Percentiles rank a stretch among this genome's conserved stretches.
Evolutionary conservation across 2,329 filamentous ascomycete species (phyloP).

Genomic region (Beauveria varroae): DNA sequence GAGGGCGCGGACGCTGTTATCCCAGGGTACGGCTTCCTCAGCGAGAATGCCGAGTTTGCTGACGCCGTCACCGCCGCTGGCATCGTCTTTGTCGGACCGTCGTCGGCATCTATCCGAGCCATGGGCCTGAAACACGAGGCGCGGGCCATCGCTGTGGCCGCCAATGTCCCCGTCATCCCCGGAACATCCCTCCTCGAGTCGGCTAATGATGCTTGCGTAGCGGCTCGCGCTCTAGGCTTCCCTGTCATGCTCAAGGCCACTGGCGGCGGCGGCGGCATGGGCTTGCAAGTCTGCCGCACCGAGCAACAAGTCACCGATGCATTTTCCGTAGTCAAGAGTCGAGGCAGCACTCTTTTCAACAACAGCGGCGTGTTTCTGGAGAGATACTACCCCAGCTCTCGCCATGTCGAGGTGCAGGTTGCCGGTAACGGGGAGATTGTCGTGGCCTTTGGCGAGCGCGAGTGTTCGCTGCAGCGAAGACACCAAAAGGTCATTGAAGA

Average conservation of each 20-base stretch:
- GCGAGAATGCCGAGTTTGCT: conserved; percentile 55
- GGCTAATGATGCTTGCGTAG: background rate
- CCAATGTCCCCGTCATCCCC: conserved; percentile 34
- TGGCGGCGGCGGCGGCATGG: conserved; percentile 35
- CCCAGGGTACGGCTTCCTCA: conserved; percentile 58
- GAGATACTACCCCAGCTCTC: conserved; percentile 27
- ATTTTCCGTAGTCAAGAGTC: background rate
- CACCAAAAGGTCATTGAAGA: conserved; percentile 42
- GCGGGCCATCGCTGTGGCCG: conserved; percentile 42
- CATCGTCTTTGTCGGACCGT: conserved; percentile 51
- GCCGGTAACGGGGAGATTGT: conserved; percentile 33
- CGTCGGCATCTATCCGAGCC: conserved; percentile 41
- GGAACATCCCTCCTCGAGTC: conserved; percentile 14
- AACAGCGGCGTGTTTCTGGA: conserved; percentile 27
- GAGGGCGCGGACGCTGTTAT: conserved; percentile 48
- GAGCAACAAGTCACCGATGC: background rate
- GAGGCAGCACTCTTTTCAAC: conserved; percentile 15
- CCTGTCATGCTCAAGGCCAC: conserved; percentile 32
- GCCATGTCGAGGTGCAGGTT: conserved; percentile 40
- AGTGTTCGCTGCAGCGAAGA: conserved; percentile 37
- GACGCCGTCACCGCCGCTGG: conserved; percentile 41
- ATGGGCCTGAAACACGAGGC: conserved; percentile 55
- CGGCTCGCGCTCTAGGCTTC: background rate
- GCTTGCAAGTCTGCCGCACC: background rate
- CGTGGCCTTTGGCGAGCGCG: conserved; percentile 31